Base-by-base conservation (phyloP, 176 grass and related monocot species). In the Oryza nivara region DNA sequence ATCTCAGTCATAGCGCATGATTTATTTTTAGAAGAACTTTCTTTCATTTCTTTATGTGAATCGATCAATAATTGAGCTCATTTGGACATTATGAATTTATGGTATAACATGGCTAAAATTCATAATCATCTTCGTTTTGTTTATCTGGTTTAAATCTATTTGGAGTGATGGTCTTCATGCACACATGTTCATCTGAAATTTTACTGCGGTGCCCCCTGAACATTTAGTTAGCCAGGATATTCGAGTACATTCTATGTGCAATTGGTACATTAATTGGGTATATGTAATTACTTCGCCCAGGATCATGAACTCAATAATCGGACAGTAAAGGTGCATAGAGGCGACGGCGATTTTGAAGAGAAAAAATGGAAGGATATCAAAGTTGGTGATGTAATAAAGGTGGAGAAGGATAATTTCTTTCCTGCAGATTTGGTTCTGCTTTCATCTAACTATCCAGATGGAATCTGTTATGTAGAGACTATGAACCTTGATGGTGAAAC, bases 401-500 rank as follows among this genome's bases (percentile, higher is more conserved):
- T 99, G 90, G 91, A 92, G 87, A 96, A 96, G 78, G 97, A 99
- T 83, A 84, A 85, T 72, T 99, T 96, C 79, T 99, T 99, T 80
- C 97, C 97, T 7, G 92, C 97, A 73, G 97, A 99, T 65, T 91
- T 99, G 82, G 83, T 96, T 88, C 91, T 99, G 52, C 93, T 99
- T 87, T 99, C 93, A 72, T 99, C 97, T 68, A 94, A 91, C 79
- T 96, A 96, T 89, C 86, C 91, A 2, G 93, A 99, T 79, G 97
- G 90, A 77, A 92, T 96, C 54, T 99, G 97, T 79, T 99, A 99
- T 84, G 97, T 99, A 70, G 97, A 99, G 90, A 99, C 97, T 10
- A 94, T 92, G 88, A 99, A 99, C 73, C 92, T 99, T 41, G 97
- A 99, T 77, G 97, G 97, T 41, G 97, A 99, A 84, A 99, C 97